Conservation (phyloP, 176 grass and related monocot genomes). For the Aegilops longissima region DNA sequence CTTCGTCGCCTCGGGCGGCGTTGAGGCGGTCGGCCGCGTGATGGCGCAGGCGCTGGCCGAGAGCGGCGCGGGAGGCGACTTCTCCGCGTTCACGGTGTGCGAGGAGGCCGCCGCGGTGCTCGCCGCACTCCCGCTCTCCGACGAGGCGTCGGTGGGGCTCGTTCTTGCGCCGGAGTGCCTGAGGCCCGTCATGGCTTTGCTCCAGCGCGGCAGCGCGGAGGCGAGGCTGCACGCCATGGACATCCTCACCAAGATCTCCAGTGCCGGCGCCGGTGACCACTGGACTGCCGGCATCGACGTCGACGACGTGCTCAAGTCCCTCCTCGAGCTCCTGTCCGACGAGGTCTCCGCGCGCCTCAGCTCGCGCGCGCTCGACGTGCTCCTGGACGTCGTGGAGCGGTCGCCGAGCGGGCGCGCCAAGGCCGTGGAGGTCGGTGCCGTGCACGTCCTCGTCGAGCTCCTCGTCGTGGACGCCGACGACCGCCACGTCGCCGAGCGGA, state of each 20-base stretch:
- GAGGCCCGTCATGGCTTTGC: conserved; percentile 44
- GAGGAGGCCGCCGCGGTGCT: conserved; percentile 77
- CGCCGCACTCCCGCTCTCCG: conserved; percentile 45
- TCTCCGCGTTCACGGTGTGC: conserved; percentile 57
- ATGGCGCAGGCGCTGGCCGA: conserved; percentile 48
- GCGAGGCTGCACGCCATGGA: conserved; percentile 64
- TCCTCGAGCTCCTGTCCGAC: conserved; percentile 84
- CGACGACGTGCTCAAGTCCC: conserved; percentile 55
- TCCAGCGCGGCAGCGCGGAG: conserved; percentile 74
- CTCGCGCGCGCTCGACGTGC: conserved; percentile 67
- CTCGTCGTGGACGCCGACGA: conserved; percentile 58
- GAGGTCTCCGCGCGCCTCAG: conserved; percentile 68
- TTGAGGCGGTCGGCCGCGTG: conserved; percentile 45
- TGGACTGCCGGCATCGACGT: conserved; percentile 47
- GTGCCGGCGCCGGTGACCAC: conserved; percentile 22
- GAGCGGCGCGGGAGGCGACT: conserved; percentile 40
- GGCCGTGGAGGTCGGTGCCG: conserved; percentile 68
- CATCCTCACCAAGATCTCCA: conserved; percentile 61
- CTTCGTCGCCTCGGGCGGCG: conserved; percentile 50
- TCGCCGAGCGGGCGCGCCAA: conserved; percentile 39
- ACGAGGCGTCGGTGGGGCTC: conserved; percentile 34
- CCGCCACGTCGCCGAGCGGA: conserved; percentile 51
- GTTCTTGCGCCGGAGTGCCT: conserved; percentile 49
- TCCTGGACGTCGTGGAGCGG: conserved; percentile 44
- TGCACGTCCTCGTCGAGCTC: conserved; percentile 71